Conservation (phyloP, 2,329 filamentous ascomycete genomes). For the Aspergillaceae sp. region DNA sequence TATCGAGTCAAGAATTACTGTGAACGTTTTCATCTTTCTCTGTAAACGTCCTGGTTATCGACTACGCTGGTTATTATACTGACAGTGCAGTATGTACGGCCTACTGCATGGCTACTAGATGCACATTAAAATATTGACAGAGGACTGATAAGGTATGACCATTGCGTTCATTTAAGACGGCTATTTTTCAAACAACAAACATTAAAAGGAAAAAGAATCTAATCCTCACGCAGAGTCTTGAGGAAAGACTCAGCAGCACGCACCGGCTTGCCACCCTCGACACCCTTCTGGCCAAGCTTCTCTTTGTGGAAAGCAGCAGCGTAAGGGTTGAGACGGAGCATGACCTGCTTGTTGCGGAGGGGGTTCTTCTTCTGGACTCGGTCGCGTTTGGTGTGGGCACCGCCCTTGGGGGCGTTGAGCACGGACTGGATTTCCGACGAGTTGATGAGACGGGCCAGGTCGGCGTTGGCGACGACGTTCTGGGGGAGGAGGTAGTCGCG, state of each 20-base stretch:
- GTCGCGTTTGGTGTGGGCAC: slow-evolving; percentile 78
- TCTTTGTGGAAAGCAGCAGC: slow-evolving; percentile 82
- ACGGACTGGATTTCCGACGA: slow-evolving; percentile 96
- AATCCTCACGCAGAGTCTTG: slow-evolving; percentile 45
- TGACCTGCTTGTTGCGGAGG: slow-evolving; percentile 95
- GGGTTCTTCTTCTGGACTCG: slow-evolving; percentile 99
- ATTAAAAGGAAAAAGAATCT: slow-evolving; percentile 20
- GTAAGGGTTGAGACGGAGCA: slow-evolving; percentile 98
- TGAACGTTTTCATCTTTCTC: too few relatives aligned
- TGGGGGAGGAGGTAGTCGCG: slow-evolving; percentile 97
- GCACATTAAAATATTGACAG: too few relatives aligned
- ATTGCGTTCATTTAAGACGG: slow-evolving; percentile 16
- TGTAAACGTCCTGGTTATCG: too few relatives aligned
- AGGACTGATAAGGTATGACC: slow-evolving; percentile 5
- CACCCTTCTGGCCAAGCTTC: slow-evolving; percentile 65
- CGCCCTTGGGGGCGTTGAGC: slow-evolving; percentile 82
- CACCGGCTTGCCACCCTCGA: slow-evolving; percentile 54
- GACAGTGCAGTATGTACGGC: too few relatives aligned
- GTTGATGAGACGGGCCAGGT: slow-evolving; percentile 98
- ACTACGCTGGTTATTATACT: too few relatives aligned
- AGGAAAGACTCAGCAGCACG: slow-evolving; percentile 46
- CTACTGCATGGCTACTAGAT: too few relatives aligned
- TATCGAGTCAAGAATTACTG: too few relatives aligned
- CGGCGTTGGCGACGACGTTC: slow-evolving; percentile 86
- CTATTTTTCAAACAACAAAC: slow-evolving; percentile 16